Conservation (phyloP, 345 rosid species). For the Aquilaria yunnanensis region DNA sequence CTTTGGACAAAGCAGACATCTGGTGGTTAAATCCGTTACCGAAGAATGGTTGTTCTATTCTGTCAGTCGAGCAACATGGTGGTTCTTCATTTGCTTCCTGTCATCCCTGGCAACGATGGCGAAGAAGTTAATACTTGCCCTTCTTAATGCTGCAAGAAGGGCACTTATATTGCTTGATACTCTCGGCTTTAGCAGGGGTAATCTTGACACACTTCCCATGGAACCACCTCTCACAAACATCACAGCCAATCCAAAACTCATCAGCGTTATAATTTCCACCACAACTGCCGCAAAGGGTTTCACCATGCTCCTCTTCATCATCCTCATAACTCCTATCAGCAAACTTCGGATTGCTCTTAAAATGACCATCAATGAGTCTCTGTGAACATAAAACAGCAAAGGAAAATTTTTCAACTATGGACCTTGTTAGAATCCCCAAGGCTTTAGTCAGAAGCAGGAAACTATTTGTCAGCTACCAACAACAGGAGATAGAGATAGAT, state of each 20-base stretch:
- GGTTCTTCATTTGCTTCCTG: too few relatives aligned
- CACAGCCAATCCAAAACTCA: conserved; percentile 88
- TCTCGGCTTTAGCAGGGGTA: conserved; percentile 79
- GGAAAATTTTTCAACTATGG: not conserved
- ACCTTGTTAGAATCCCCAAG: not conserved
- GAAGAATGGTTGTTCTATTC: too few relatives aligned
- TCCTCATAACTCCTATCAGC: conserved; percentile 47
- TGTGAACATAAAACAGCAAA: conserved; percentile 10
- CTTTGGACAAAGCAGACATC: too few relatives aligned
- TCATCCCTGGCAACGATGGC: too few relatives aligned
- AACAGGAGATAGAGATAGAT: not conserved
- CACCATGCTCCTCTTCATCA: conserved; percentile 70
- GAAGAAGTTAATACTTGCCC: conserved; percentile 35
- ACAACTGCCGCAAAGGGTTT: conserved; percentile 72
- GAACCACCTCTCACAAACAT: conserved; percentile 79
- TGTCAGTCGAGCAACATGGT: too few relatives aligned
- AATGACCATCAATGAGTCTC: conserved; percentile 68
- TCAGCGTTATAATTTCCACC: conserved; percentile 67
- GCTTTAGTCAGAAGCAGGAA: not conserved
- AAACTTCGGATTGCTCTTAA: conserved; percentile 46
- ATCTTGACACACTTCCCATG: conserved; percentile 85
- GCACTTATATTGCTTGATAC: conserved; percentile 81
- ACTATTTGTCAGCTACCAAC: not conserved
- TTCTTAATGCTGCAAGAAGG: conserved; percentile 82
- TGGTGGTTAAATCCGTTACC: too few relatives aligned